A percentile compares a stretch with the other conserved stretches of the same genome.
Conservation (phyloP, 2,329 filamentous ascomycete species). For the Aspergillus glaucus region DNA sequence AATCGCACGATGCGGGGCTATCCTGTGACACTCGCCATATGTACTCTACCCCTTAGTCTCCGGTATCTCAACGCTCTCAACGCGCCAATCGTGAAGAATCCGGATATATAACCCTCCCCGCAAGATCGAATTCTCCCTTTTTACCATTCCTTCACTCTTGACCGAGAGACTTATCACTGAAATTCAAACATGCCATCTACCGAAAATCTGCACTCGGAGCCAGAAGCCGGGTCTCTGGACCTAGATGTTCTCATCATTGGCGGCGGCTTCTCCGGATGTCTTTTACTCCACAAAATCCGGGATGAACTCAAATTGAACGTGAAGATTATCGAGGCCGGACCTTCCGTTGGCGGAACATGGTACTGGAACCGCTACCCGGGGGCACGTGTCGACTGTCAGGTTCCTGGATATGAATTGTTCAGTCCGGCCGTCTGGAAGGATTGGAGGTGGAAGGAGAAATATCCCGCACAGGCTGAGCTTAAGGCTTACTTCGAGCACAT, state of each 20-base stretch:
- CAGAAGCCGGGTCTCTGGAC: not conserved
- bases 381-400: conserved; percentile 46
- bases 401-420: conserved; percentile 50
- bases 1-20: too few species aligned
- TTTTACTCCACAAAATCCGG: conserved; percentile 6
- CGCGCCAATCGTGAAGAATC: too few species aligned
- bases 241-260: conserved; percentile 3
- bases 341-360: conserved; percentile 15
- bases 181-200: too few species aligned
- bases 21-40: too few species aligned
- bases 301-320: conserved; percentile 23
- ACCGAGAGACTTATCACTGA: too few species aligned
- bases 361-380: conserved; percentile 20
- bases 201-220: too few species aligned
- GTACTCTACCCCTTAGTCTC: too few species aligned
- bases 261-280: conserved; percentile 10
- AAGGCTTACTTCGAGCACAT: not conserved
- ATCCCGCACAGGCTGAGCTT: not conserved
- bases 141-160: too few species aligned
- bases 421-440: conserved; percentile 43
- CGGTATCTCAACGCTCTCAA: too few species aligned
- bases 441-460: conserved; percentile 25
- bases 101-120: too few species aligned
- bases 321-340: conserved; percentile 30
- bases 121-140: too few species aligned